Percentiles rank a stretch among this genome's conserved stretches.
Evolutionary conservation across 805 yeast species (phyloP).

Genomic region (Pichia deserticola): DNA sequence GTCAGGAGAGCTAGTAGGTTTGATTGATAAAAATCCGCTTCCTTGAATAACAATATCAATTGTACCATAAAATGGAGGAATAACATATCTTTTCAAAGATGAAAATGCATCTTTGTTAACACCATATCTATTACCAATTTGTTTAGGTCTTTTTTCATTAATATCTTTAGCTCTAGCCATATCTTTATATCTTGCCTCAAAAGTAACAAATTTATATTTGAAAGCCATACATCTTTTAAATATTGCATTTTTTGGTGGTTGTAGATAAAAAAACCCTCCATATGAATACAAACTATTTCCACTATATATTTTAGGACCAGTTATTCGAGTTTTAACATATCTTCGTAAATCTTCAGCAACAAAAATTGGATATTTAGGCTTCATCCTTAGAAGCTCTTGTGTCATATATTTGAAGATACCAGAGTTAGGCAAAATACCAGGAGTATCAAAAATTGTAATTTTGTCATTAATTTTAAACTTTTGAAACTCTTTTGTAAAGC

Average conservation of each 20-base stretch:
- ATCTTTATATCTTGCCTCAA: conserved; percentile 28
- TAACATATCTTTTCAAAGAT: conserved; percentile 36
- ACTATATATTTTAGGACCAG: conserved; percentile 15
- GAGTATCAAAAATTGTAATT: conserved; percentile 34
- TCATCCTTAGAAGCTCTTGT: conserved; percentile 8
- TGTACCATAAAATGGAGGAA: conserved; percentile 67
- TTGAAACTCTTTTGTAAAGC: conserved; percentile 55
- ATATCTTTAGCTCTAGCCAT: conserved; percentile 28
- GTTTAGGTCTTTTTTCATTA: conserved; percentile 19
- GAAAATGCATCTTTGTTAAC: conserved; percentile 22
- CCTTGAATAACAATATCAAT: conserved; percentile 60
- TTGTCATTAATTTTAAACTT: conserved; percentile 22
- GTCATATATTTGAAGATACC: conserved; percentile 27
- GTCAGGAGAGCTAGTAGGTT: conserved; percentile 44
- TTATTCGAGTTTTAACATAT: conserved; percentile 2
- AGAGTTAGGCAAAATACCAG: conserved; percentile 33
- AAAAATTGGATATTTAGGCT: conserved; percentile 7
- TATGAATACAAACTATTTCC: conserved; percentile 30
- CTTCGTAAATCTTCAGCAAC: conserved; percentile 1
- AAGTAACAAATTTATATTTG: conserved; percentile 34
- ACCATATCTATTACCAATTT: conserved; percentile 17
- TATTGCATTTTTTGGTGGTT: conserved; percentile 45
- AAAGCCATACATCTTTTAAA: conserved; percentile 33
- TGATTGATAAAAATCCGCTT: conserved; percentile 54
- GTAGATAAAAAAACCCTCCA: conserved; percentile 56